Base-by-base conservation (phyloP, 208 protist species). In the Porcisia deanei region DNA sequence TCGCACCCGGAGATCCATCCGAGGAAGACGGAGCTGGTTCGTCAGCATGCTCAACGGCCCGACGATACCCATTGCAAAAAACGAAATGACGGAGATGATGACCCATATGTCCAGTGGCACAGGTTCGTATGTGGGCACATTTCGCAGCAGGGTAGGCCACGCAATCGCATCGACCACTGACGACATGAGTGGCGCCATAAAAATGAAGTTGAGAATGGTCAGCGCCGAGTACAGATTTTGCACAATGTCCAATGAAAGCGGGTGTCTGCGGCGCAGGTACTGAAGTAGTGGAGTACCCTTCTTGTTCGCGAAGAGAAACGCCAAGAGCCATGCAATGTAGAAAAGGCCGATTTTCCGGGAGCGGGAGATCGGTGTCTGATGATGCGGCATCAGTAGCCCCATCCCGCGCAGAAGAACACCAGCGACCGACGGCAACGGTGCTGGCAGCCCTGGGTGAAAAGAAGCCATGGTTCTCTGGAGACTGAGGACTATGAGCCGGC, bases 321-420 rank as follows among this genome's bases (percentile, higher is more conserved):
- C 2, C 4, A 78, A 8, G 34, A 82, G 49, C 78, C 78, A 82
- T 49, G 52, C 70, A 22, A 89, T 80, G 75, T 79, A 77, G 41
- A 84, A 69, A 58, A 81, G 12, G n/a, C 75, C 73, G 18, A 83
- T 64, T 57, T 69, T 66, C 63, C 76, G 79, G n/a, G 78, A 39
- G 59, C 71, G 73, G 37, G 43, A 25, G 52, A 77, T 53, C 22
- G 65, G 63, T 47, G 65, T 68, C 57, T 83, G 76, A 59, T 85
- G 90, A 75, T 92, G 88, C 20, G 90, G 88, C 84, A 92, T 89
- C 4, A 94, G 65, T 0, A 94, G 72, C 22, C 84, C 69, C 55
- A 88, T 82, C 64, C 88, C 91, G 45, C 88, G 83, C 63, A 92
- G 53, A 65, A 85, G 81, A 39, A 92, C 45, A 10, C 73, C 58